phyloP scores from a whole-genome alignment of 805 yeast genomes.

The Pichia occidentalis region DNA sequence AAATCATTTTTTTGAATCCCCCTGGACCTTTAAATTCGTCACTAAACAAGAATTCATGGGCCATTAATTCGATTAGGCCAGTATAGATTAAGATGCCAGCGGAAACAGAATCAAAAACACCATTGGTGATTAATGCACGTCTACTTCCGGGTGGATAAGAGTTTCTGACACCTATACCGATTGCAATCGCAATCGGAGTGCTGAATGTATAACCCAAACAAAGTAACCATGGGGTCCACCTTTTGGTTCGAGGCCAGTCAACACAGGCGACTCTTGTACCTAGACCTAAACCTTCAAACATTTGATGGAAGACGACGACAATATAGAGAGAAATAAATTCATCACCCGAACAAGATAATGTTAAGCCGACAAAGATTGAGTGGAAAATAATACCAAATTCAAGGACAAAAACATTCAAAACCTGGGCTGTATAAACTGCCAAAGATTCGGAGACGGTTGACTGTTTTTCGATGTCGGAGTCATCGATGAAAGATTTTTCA shows the following conservation, averaged over 20 bases:
- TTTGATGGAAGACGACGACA: constrained; percentile 68
- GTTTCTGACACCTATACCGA: constrained; percentile 70
- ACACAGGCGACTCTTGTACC: constrained; percentile 68
- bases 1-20: constrained; percentile 44
- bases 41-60: constrained; percentile 62
- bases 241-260: constrained; percentile 36
- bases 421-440: constrained; percentile 44
- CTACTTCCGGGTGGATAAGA: constrained; percentile 54
- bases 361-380: constrained; percentile 73
- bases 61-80: constrained; percentile 73
- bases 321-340: constrained; percentile 67
- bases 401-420: constrained; percentile 49
- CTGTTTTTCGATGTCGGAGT: constrained; percentile 5
- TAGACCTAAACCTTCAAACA: constrained; percentile 81
- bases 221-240: constrained; percentile 52
- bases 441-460: constrained; percentile 5
- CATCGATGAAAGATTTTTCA: not conserved
- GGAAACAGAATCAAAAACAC: constrained; percentile 68
- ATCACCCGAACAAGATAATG: constrained; percentile 71
- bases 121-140: constrained; percentile 57
- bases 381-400: constrained; percentile 82
- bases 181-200: constrained; percentile 71
- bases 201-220: constrained; percentile 46
- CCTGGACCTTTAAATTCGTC: constrained; percentile 57
- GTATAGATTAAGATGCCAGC: constrained; percentile 75